phyloP scores from a whole-genome alignment of 1,284 basidiomycete genomes.

The Rhodotorula sp. region DNA sequence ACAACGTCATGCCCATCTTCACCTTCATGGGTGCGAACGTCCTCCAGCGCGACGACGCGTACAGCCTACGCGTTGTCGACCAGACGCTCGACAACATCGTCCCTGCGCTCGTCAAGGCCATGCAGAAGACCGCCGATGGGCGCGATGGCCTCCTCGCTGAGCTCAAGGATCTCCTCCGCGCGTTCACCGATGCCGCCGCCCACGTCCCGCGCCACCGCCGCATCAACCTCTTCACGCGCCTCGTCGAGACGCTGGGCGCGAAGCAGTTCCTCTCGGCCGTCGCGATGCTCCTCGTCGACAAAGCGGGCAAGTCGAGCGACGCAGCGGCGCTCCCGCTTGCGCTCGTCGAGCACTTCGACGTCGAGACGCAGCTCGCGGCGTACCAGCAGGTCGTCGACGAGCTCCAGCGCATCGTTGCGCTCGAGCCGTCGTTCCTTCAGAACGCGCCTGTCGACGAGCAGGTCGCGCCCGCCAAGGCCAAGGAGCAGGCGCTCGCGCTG shows the following conservation, averaged over 20 bases:
- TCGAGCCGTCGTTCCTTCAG: slow-evolving; percentile 61
- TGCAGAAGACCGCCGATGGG: slow-evolving; percentile 35
- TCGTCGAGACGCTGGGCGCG: slow-evolving; percentile 81
- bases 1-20: slow-evolving; percentile 97
- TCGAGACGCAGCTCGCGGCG: slow-evolving; percentile 61
- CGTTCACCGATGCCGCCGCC: slow-evolving; percentile 83
- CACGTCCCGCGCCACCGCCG: slow-evolving; percentile 87
- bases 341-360: slow-evolving; percentile 63
- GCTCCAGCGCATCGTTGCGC: slow-evolving; percentile 61
- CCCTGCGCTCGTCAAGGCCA: slow-evolving; percentile 82
- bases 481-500: slow-evolving; percentile 29
- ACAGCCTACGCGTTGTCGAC: slow-evolving; percentile 92
- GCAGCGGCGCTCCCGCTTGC: slow-evolving; percentile 62
- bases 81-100: slow-evolving; percentile 91
- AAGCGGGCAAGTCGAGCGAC: slow-evolving; percentile 64
- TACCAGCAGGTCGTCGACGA: slow-evolving; percentile 70
- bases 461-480: not conserved
- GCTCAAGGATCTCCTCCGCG: slow-evolving; percentile 66
- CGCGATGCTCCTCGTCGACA: slow-evolving; percentile 83
- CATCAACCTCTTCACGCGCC: slow-evolving; percentile 82
- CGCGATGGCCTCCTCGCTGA: slow-evolving; percentile 43
- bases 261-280: slow-evolving; percentile 80
- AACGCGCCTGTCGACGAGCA: slow-evolving; percentile 40
- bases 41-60: slow-evolving; percentile 92
- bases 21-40: slow-evolving; percentile 98